A percentile compares a stretch with the other conserved stretches of the same genome.
Conservation (phyloP, 805 yeast species). For the Peterozyma xylosa region DNA sequence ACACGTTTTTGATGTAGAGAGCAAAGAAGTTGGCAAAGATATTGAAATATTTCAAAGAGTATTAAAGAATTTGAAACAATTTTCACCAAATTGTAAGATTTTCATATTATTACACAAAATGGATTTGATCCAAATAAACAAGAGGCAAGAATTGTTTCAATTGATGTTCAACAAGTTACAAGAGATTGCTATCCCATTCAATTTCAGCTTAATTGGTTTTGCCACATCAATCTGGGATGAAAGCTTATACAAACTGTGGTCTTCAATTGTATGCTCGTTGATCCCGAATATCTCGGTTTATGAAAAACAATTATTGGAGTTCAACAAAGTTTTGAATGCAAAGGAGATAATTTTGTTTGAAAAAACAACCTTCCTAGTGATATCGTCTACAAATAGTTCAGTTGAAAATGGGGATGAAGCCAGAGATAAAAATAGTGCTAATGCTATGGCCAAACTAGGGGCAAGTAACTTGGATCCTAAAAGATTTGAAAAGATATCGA, state of each 20-base stretch:
- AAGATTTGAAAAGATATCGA: constrained; percentile 88
- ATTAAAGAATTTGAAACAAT: constrained; percentile 70
- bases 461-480: constrained; percentile 63
- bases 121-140: constrained; percentile 87
- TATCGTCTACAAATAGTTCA: constrained; percentile 44
- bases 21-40: constrained; percentile 86
- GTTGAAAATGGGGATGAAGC: constrained; percentile 6
- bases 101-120: constrained; percentile 91
- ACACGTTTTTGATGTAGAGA: constrained; percentile 94
- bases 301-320: constrained; percentile 65
- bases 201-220: constrained; percentile 70
- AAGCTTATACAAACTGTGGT: constrained; percentile 93
- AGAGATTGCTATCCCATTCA: constrained; percentile 60
- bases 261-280: constrained; percentile 87
- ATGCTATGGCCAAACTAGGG: not conserved
- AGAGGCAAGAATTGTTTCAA: constrained; percentile 74
- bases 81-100: constrained; percentile 85
- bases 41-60: constrained; percentile 86
- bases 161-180: constrained; percentile 80
- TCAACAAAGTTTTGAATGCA: constrained; percentile 71
- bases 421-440: constrained; percentile 6
- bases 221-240: constrained; percentile 98
- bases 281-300: constrained; percentile 85
- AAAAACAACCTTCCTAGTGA: constrained; percentile 83
- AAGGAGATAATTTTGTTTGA: constrained; percentile 90